phyloP scores from a whole-genome alignment of 1,284 basidiomycete species.

The Schizophyllum amplum region DNA sequence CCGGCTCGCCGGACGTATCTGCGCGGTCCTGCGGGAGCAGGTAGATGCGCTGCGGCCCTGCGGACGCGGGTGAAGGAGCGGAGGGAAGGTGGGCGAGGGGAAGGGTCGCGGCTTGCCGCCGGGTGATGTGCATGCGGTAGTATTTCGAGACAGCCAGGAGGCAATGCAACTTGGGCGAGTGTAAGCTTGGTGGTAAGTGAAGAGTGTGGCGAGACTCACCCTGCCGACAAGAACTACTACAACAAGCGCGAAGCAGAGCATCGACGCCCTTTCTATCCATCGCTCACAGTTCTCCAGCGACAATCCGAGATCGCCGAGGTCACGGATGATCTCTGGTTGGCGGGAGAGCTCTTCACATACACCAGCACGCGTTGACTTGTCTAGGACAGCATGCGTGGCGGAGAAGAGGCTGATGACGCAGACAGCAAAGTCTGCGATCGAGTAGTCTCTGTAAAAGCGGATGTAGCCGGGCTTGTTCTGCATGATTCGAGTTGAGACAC shows the following conservation, averaged over 20 bases:
- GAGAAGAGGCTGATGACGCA: conserved; percentile 26
- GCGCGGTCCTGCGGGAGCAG: neutral
- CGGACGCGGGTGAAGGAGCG: neutral
- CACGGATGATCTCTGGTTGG: conserved; percentile 66
- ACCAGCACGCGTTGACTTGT: conserved; percentile 43
- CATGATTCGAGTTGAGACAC: conserved; percentile 5
- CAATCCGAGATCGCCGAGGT: conserved; percentile 60
- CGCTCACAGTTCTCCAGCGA: conserved; percentile 71
- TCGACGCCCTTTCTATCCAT: conserved; percentile 61
- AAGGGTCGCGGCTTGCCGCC: neutral
- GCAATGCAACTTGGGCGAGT: neutral
- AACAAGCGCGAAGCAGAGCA: conserved; percentile 48
- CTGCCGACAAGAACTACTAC: conserved; percentile 56
- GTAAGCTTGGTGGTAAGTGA: neutral
- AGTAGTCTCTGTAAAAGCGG: conserved; percentile 63
- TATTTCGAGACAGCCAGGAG: neutral
- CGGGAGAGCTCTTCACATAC: conserved; percentile 67
- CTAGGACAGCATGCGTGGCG: conserved; percentile 52
- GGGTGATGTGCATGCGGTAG: neutral
- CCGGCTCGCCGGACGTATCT: neutral
- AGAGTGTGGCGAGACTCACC: conserved; percentile 31
- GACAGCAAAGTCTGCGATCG: conserved; percentile 62
- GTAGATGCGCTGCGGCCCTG: neutral
- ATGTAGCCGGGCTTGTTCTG: conserved; percentile 48
- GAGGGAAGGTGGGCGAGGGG: neutral